phyloP scores from a whole-genome alignment of 371 early-diverging fungal species.

The Batrachochytrium dendrobatidis region DNA sequence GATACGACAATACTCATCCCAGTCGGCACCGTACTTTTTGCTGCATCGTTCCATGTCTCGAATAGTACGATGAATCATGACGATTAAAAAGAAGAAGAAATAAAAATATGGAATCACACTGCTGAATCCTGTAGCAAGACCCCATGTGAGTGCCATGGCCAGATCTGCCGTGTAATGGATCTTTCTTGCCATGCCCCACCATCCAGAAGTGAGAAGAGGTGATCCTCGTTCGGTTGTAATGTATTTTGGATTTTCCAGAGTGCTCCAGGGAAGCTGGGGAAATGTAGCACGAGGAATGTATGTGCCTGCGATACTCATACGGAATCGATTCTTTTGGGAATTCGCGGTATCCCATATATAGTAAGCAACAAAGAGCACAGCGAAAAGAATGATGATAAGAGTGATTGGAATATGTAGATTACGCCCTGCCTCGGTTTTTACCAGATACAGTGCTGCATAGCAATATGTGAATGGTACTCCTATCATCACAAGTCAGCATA shows the following conservation, averaged over 20 bases:
- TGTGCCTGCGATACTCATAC: conserved; percentile 62
- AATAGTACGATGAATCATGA: conserved; percentile 73
- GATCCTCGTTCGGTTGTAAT: conserved; percentile 68
- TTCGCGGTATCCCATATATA: conserved; percentile 80
- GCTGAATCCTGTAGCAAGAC: conserved; percentile 63
- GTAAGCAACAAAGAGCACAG: conserved; percentile 56
- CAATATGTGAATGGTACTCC: too few relatives aligned
- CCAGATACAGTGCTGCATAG: too few relatives aligned
- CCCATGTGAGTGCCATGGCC: conserved; percentile 74
- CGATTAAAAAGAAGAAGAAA: conserved; percentile 69
- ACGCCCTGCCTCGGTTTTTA: too few relatives aligned
- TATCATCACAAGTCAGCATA: too few relatives aligned
- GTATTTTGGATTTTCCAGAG: conserved; percentile 49
- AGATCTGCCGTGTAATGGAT: conserved; percentile 78
- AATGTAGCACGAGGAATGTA: conserved; percentile 51
- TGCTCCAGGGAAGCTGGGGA: conserved; percentile 59
- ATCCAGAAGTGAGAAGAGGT: conserved; percentile 71
- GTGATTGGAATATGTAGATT: too few relatives aligned
- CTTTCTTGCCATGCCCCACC: conserved; percentile 86
- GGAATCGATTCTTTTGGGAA: conserved; percentile 70
- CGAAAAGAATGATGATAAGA: too few relatives aligned
- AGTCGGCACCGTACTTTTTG: conserved; percentile 83
- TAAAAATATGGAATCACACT: conserved; percentile 84
- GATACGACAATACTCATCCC: conserved; percentile 76
- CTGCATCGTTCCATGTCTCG: conserved; percentile 81